Base-by-base conservation (phyloP, 164 flowering plant genomes). In the Santalum album region DNA sequence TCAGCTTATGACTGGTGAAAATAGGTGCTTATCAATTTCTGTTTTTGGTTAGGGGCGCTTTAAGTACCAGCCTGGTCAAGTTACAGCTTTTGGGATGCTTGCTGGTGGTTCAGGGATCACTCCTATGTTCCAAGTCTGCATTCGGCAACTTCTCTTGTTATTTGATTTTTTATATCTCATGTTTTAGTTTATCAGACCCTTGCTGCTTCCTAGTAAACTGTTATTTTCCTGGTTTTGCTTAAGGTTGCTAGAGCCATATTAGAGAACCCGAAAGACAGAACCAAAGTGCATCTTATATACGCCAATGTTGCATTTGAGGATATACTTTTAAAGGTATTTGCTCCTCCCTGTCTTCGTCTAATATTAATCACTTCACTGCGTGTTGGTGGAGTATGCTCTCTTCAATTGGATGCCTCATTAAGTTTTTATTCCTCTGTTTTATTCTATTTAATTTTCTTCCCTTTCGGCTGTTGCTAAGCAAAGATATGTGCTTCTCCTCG, bases 41-140 rank as follows among this genome's bases (percentile, higher is more conserved):
- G 34, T 29, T 58, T 16, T n/a, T n/a, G n/a, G n/a, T n/a, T 72
- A 92, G 99, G 99, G 98, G 11, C 86, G 96, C 25, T 92, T 92
- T 64, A 86, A 54, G 69, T 92, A 92, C 68, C 87, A 84, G 65
- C 85, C 83, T 67, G 91, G 89, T 23, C 80, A 86, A 72, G 89
- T 89, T 62, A 78, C 83, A 71, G 95, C 91, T 12, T 89, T 92
- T 65, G 99, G 99, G 40, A 89, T 92, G 99, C 77, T 87, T 76
- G 97, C 99, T 59, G 99, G 99, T 55, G 99, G 99, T 32, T 89
- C 96, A 51, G 99, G 99, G 56, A 92, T 92, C 42, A 92, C 99
- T 50, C 99, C 99, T 35, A 92, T 92, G 97, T 92, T 83, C 65
- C 99, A 92, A 67, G 99, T 89, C 66, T 53, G 64, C 51, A 0